Evolutionary conservation across 805 yeast species (phyloP), one percentile per base, ranked within the genome.

Genomic region (Lachancea cidri): DNA sequence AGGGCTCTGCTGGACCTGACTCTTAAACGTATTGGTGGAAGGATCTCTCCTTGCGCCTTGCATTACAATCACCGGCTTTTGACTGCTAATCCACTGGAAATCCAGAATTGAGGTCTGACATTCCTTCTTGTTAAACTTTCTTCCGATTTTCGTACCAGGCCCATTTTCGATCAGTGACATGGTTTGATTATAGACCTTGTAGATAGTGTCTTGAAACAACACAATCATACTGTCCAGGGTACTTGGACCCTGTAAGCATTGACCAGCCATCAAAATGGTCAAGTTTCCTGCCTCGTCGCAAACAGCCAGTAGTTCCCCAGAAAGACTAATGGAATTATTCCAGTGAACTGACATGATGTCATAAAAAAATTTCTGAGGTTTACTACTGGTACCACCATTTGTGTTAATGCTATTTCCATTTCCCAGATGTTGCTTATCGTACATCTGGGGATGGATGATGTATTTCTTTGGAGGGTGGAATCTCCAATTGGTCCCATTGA

Each of bases 301-400:
- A 3, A 84, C 76, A 2, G 94, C 94, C 36, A 93, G 70, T 54
- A 89, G 95, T 42, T 84, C 79, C 34, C 91, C 91, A 1, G 81
- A 57, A 15, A 59, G 44, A 35, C 61, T 56, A 33, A 57, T 55
- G 62, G 64, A 67, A 36, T 79, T 77, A 44, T 93, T 81, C 88
- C 96, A 93, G 30, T 73, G 66, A 4, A 86, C 73, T 18, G 70
- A 54, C 1, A 70, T 52, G 5, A 77, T 54, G 41, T 62, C 65
- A 33, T 70, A 71, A 31, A 60, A 54, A 16, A 48, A 49, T 15
- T 55, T 57, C n/a, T 48, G 55, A 16, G 54, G 49, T 27, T 40
- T 53, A 15, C 35, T 36, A 34, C 47, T 36, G 32, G 46, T 36
- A 39, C 54, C 19, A 35, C 41, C 29, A 41, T 40, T 14, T 11